Conservation (phyloP, 257 asterid genomes). For the Apocynum venetum region DNA sequence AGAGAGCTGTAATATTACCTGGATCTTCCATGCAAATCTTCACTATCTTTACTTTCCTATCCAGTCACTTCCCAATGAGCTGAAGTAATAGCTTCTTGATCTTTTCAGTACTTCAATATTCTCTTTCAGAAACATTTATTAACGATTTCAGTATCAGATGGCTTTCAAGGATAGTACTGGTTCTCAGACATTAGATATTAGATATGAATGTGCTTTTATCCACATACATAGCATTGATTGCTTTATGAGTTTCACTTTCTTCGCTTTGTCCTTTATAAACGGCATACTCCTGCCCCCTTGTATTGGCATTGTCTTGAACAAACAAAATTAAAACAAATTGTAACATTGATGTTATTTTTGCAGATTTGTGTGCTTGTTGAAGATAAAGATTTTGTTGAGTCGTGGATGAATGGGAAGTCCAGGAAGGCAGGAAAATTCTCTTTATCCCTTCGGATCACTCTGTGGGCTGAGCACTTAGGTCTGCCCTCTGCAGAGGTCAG, state of each 20-base stretch:
- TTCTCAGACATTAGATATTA: no score
- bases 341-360: neutral
- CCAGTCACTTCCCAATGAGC: neutral
- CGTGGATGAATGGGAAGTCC: conserved; percentile 66
- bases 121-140: no score
- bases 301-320: neutral
- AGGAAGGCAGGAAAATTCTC: conserved; percentile 94
- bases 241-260: neutral
- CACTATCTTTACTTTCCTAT: neutral
- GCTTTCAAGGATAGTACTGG: neutral
- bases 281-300: neutral
- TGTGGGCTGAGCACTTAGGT: conserved; percentile 98
- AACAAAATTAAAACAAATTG: neutral
- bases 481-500: conserved; percentile 57
- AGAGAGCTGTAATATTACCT: neutral
- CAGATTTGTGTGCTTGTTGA: conserved; percentile 80
- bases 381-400: conserved; percentile 76
- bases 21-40: neutral
- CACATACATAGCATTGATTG: neutral
- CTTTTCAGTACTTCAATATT: no score
- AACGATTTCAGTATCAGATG: neutral
- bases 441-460: conserved; percentile 60
- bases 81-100: neutral
- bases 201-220: neutral
- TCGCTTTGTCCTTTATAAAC: neutral